Evolutionary conservation across 176 grass and related monocot species (phyloP).

Genomic region (Otatea glauca): DNA sequence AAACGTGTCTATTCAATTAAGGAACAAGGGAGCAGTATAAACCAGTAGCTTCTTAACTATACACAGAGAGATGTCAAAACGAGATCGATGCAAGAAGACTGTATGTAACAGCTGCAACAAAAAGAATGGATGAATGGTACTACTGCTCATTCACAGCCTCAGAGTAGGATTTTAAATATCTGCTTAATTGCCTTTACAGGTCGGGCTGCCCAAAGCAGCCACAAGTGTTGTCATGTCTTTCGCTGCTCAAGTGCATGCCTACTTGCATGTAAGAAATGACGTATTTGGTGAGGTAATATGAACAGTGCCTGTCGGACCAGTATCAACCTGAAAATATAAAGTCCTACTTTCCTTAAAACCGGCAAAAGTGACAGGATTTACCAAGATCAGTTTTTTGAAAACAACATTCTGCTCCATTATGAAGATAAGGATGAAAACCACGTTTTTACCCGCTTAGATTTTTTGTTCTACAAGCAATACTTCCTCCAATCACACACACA

Average conservation of each 20-base stretch:
- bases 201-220: background rate
- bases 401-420: background rate
- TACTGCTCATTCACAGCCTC: background rate
- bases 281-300: constrained; percentile 18
- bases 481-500: too few relatives aligned
- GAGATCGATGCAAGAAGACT: background rate
- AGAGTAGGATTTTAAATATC: background rate
- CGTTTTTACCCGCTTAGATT: background rate
- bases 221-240: background rate
- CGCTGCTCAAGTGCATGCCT: background rate
- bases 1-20: too few relatives aligned
- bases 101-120: too few relatives aligned
- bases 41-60: too few relatives aligned
- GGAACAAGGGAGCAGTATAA: too few relatives aligned
- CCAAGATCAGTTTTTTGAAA: background rate
- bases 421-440: background rate
- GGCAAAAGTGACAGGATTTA: background rate
- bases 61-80: too few relatives aligned
- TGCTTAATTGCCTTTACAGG: too few relatives aligned
- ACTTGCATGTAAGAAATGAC: constrained; percentile 13
- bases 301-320: background rate
- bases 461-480: too few relatives aligned
- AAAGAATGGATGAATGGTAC: background rate
- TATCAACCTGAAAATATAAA: background rate
- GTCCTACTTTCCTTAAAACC: background rate